phyloP scores from a whole-genome alignment of 1,139 yeast species.

The Debaryomycetaceae sp. region DNA sequence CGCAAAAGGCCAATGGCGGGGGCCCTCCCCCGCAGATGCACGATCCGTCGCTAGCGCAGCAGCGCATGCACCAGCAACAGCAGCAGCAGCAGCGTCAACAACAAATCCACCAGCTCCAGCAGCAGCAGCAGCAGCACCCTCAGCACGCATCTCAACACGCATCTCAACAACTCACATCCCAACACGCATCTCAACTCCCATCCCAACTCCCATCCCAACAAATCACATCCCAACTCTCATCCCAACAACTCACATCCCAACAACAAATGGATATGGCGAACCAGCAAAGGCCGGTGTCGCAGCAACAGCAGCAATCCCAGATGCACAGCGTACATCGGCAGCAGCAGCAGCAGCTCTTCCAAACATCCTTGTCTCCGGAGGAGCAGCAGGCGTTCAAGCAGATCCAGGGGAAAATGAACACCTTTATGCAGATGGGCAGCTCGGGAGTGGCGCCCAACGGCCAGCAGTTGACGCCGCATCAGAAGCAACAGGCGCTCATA shows the following conservation, averaged over 20 bases:
- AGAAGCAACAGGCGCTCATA: conserved; percentile 35
- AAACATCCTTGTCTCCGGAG: conserved; percentile 28
- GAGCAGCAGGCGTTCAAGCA: conserved; percentile 36
- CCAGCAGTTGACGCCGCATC: conserved; percentile 31
- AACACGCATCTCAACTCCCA: background rate
- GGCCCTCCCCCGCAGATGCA: conserved; percentile 3
- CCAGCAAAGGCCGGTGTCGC: conserved; percentile 1
- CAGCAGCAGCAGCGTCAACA: conserved; percentile 3
- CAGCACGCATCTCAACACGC: conserved; percentile 3
- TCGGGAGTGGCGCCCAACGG: conserved; percentile 36
- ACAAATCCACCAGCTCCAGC: conserved; percentile 2
- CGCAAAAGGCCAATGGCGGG: conserved; percentile 1
- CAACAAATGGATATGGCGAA: conserved; percentile 5
- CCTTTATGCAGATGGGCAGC: conserved; percentile 36
- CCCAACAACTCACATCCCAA: too few relatives aligned
- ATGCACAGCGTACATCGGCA: conserved; percentile 20
- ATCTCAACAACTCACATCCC: conserved; percentile 1
- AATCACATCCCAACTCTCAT: conserved; percentile 1
- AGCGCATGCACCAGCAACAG: conserved; percentile 3
- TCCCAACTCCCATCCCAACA: too few relatives aligned
- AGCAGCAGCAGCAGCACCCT: conserved; percentile 2
- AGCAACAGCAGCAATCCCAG: conserved; percentile 4
- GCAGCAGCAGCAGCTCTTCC: conserved; percentile 39
- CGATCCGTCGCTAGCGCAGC: conserved; percentile 2
- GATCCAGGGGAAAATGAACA: conserved; percentile 29